Percentiles rank a stretch among this genome's conserved stretches.
These are phyloP conservation scores for Sporothrix protearum DNA, from an alignment of 2,329 filamentous ascomycete genomes.

Conservation along the genomic window DNA sequence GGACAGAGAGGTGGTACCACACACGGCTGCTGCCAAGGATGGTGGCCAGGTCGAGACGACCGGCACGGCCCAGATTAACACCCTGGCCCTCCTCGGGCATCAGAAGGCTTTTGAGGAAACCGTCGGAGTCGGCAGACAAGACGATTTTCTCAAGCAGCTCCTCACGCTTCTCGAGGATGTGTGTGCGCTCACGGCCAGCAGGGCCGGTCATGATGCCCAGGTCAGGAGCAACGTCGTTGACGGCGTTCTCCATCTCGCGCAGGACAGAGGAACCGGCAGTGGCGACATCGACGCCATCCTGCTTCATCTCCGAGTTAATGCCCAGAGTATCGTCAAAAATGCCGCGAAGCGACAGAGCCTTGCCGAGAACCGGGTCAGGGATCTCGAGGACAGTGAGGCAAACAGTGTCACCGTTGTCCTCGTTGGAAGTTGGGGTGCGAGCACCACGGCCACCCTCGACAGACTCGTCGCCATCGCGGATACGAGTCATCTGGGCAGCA, in stretches of 20 bases:
- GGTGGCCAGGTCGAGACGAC: slow-evolving; percentile 72
- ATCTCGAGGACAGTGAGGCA: slow-evolving; percentile 86
- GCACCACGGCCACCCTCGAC: slow-evolving; percentile 57
- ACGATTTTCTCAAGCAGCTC: slow-evolving; percentile 81
- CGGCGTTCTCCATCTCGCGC: slow-evolving; percentile 80
- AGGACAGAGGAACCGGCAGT: slow-evolving; percentile 75
- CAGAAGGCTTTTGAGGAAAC: slow-evolving; percentile 76
- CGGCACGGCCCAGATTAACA: slow-evolving; percentile 73
- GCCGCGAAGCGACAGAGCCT: slow-evolving; percentile 81
- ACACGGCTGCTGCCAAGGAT: slow-evolving; percentile 79
- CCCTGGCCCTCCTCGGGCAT: slow-evolving; percentile 75
- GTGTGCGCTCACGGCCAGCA: slow-evolving; percentile 67
- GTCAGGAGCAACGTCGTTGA: slow-evolving; percentile 72
- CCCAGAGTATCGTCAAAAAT: slow-evolving; percentile 90
- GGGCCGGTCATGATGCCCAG: slow-evolving; percentile 69
- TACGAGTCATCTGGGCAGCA: slow-evolving; percentile 65
- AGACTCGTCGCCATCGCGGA: slow-evolving; percentile 64
- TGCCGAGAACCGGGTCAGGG: slow-evolving; percentile 73
- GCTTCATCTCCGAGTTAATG: slow-evolving; percentile 96
- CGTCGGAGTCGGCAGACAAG: slow-evolving; percentile 73
- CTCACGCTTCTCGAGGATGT: slow-evolving; percentile 76
- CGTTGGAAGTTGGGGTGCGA: slow-evolving; percentile 63
- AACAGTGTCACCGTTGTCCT: slow-evolving; percentile 77
- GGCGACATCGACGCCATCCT: slow-evolving; percentile 79
- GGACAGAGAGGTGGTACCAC: slow-evolving; percentile 91